phyloP scores from a whole-genome alignment of 306 rosid genomes.

The Sicyos baderoa region DNA sequence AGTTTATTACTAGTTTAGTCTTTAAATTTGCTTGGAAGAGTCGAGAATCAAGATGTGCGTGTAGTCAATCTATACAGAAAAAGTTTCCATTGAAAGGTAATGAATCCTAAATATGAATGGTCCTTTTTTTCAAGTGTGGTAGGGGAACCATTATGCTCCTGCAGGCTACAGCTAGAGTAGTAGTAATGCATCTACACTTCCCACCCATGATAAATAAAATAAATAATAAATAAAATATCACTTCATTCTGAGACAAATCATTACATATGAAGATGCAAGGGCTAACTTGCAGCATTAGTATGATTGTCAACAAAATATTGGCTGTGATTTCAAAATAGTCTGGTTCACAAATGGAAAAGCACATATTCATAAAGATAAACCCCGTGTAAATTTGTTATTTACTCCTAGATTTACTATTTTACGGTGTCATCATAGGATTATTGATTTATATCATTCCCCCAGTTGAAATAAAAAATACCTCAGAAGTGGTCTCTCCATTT shows the following conservation, averaged over 20 bases:
- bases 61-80: not conserved
- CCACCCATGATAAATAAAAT: not conserved
- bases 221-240: no score
- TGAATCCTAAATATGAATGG: not conserved
- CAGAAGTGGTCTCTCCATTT: constrained; percentile 87
- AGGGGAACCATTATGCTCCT: not conserved
- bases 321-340: not conserved
- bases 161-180: no score
- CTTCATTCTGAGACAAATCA: not conserved
- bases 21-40: not conserved
- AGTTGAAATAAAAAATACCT: constrained; percentile 42
- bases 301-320: not conserved
- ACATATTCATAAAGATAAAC: not conserved
- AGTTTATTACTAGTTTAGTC: no score
- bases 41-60: not conserved
- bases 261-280: not conserved
- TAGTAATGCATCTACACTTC: not conserved
- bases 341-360: not conserved
- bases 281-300: not conserved
- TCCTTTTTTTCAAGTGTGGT: not conserved
- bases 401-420: not conserved
- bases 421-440: not conserved
- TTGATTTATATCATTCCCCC: not conserved
- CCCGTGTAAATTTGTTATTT: not conserved
- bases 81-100: not conserved